Evolutionary conservation across 2,329 filamentous ascomycete genomes (phyloP).

Genomic region (Anthostomella pinea): DNA sequence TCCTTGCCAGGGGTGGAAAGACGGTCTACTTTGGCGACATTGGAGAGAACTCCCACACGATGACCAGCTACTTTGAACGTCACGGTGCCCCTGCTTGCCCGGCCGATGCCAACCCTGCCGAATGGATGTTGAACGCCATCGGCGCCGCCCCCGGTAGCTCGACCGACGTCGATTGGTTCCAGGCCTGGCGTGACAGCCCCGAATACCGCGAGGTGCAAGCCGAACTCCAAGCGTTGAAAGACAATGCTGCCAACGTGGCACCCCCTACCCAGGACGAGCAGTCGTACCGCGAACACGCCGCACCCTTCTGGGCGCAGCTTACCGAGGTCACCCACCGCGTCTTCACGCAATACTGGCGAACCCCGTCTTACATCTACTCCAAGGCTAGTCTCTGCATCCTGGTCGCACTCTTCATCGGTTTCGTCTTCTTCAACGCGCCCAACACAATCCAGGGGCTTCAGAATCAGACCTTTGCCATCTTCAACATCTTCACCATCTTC

Average conservation of each 20-base stretch:
- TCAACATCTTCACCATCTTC: slow-evolving; percentile 81
- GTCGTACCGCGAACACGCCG: slow-evolving; percentile 74
- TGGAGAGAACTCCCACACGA: slow-evolving; percentile 63
- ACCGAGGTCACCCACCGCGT: slow-evolving; percentile 67
- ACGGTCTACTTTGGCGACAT: slow-evolving; percentile 83
- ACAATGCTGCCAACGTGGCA: slow-evolving; percentile 38
- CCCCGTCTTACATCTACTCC: slow-evolving; percentile 83
- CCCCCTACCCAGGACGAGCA: slow-evolving; percentile 34
- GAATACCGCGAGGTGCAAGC: slow-evolving; percentile 49
- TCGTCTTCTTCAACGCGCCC: slow-evolving; percentile 72
- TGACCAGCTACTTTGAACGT: slow-evolving; percentile 74
- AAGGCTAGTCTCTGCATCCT: slow-evolving; percentile 68
- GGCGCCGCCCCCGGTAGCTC: slow-evolving; percentile 62
- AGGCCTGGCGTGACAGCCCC: slow-evolving; percentile 46
- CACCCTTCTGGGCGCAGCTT: slow-evolving; percentile 67
- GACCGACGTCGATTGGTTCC: slow-evolving; percentile 64
- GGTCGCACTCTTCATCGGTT: slow-evolving; percentile 73
- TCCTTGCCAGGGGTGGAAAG: slow-evolving; percentile 71
- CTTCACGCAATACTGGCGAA: slow-evolving; percentile 91
- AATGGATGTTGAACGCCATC: slow-evolving; percentile 70
- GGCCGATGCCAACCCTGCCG: slow-evolving; percentile 70
- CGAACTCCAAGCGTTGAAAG: slow-evolving; percentile 57
- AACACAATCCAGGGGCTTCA: slow-evolving; percentile 75
- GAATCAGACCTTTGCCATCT: slow-evolving; percentile 84
- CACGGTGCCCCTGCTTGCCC: slow-evolving; percentile 67